phyloP scores from a whole-genome alignment of 2,329 filamentous ascomycete genomes.

The Xylariaceae sp. region DNA sequence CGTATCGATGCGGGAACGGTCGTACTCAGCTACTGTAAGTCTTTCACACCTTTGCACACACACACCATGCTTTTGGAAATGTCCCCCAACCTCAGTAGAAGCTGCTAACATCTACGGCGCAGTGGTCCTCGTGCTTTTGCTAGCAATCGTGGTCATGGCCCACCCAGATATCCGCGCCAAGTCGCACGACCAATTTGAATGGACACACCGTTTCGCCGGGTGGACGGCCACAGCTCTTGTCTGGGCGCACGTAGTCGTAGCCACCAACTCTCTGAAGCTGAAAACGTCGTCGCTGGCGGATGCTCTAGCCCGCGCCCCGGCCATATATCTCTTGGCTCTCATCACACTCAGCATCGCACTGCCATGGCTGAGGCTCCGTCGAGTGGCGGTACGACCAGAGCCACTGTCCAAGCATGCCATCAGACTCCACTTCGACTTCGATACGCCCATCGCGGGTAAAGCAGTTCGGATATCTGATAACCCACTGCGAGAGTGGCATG shows the following conservation, averaged over 20 bases:
- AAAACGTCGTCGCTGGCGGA: constrained; percentile 29
- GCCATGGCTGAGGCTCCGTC: constrained; percentile 68
- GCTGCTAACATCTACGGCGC: not conserved
- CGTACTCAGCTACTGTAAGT: constrained; percentile 14
- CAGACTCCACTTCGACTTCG: constrained; percentile 63
- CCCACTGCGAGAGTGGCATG: constrained; percentile 67
- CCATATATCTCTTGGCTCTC: constrained; percentile 62
- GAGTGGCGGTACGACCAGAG: constrained; percentile 59
- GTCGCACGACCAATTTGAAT: constrained; percentile 51
- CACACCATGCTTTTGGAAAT: too few relatives aligned
- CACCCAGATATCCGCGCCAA: constrained; percentile 19
- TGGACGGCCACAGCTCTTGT: constrained; percentile 63
- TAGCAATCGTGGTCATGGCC: constrained; percentile 18
- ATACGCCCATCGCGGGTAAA: constrained; percentile 50
- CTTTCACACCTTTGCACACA: not conserved
- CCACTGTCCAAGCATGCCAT: constrained; percentile 67
- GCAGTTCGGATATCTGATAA: constrained; percentile 55
- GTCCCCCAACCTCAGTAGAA: not conserved
- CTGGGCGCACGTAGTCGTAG: constrained; percentile 56
- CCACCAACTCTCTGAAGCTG: constrained; percentile 39
- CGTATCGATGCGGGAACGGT: constrained; percentile 16
- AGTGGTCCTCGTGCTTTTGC: constrained; percentile 14
- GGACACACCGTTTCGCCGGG: constrained; percentile 66
- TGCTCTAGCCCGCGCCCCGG: constrained; percentile 35
- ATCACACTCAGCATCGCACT: constrained; percentile 62